Percentiles rank a stretch among this genome's conserved stretches.
phyloP scores from a whole-genome alignment of 345 rosid genomes.

The Hypericum androsaemum region DNA sequence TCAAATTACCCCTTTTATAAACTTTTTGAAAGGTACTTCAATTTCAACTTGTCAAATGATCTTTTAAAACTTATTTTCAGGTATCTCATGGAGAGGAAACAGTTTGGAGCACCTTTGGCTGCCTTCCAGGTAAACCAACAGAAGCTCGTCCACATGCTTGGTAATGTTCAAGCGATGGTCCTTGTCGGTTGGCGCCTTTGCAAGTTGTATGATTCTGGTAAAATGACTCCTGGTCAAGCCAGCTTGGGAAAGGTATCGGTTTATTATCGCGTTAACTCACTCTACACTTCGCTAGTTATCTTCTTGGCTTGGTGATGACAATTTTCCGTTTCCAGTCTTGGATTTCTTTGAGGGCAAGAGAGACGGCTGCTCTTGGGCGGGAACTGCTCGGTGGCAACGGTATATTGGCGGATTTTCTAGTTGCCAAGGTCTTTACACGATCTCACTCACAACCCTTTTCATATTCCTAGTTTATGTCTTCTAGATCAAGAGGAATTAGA shows the following conservation, averaged over 20 bases:
- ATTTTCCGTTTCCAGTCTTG: slow-evolving; percentile 44
- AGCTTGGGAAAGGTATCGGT: slow-evolving; percentile 86
- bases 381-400: slow-evolving; percentile 97
- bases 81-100: slow-evolving; percentile 86
- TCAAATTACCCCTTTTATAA: background rate
- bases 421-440: slow-evolving; percentile 60
- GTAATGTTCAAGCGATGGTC: slow-evolving; percentile 83
- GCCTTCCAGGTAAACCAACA: slow-evolving; percentile 87
- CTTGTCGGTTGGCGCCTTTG: slow-evolving; percentile 97
- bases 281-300: background rate
- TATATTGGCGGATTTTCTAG: slow-evolving; percentile 69
- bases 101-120: slow-evolving; percentile 95
- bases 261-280: background rate
- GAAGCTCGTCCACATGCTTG: slow-evolving; percentile 81
- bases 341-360: slow-evolving; percentile 70
- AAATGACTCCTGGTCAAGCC: slow-evolving; percentile 89
- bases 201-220: slow-evolving; percentile 73
- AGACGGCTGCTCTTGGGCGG: slow-evolving; percentile 71
- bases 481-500: background rate
- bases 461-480: background rate
- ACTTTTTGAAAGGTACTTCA: slow-evolving; percentile 6
- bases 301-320: background rate
- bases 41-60: too few species aligned
- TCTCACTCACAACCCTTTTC: background rate
- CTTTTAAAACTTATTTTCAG: slow-evolving; percentile 19